A percentile compares a stretch with the other conserved stretches of the same genome.
Evolutionary conservation across 495 filamentous ascomycete species (phyloP).

Genomic region (Penicillium maclennaniae): DNA sequence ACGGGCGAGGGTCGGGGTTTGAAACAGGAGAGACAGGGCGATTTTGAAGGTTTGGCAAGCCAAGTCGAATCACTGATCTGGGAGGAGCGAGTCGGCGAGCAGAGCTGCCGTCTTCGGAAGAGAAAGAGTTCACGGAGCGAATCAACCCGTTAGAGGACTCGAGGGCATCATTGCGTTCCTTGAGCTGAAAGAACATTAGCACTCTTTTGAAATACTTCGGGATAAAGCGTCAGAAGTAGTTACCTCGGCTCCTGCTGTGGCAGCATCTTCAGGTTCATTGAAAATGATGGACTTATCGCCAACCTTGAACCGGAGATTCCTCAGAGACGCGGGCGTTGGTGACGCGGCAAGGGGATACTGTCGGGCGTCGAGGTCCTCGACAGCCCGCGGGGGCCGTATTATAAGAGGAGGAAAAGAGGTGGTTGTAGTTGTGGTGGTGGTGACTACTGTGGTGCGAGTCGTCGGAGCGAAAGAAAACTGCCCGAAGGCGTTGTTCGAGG

Average conservation of each 20-base stretch:
- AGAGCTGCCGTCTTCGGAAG: conserved; percentile 28
- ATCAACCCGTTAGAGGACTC: conserved; percentile 54
- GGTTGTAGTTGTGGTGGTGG: conserved; percentile 92
- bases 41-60: conserved; percentile 32
- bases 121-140: conserved; percentile 44
- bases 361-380: conserved; percentile 76
- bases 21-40: conserved; percentile 57
- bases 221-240: conserved; percentile 17
- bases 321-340: conserved; percentile 72
- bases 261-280: conserved; percentile 61
- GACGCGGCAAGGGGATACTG: conserved; percentile 82
- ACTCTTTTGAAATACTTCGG: background rate
- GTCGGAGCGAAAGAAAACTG: conserved; percentile 69
- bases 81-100: conserved; percentile 26
- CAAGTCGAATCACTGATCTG: conserved; percentile 26
- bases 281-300: conserved; percentile 62
- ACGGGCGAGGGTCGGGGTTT: conserved; percentile 54
- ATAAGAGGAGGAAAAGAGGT: conserved; percentile 80
- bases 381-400: conserved; percentile 68
- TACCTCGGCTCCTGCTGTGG: conserved; percentile 56
- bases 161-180: conserved; percentile 47
- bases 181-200: conserved; percentile 37
- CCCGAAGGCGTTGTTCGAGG: conserved; percentile 43
- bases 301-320: conserved; percentile 68
- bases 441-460: conserved; percentile 75